phyloP scores from a whole-genome alignment of 176 grass and related monocot genomes.

The Raddia distichophylla region DNA sequence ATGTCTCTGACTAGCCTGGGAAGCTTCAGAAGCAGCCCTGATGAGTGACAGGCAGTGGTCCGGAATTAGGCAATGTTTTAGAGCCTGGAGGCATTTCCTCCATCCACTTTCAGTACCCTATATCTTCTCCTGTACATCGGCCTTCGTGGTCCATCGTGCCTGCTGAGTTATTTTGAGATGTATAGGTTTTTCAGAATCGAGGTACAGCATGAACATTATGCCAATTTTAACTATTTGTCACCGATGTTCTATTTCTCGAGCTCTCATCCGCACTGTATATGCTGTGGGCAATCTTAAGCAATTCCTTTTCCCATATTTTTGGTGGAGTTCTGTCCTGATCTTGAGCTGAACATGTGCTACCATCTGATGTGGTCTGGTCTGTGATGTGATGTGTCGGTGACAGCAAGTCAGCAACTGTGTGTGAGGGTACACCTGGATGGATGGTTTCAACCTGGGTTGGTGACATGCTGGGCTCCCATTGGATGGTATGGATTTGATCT shows the following conservation, averaged over 20 bases:
- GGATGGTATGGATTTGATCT: constrained; percentile 33
- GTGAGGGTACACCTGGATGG: constrained; percentile 33
- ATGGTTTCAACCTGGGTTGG: constrained; percentile 32
- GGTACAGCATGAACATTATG: constrained; percentile 24
- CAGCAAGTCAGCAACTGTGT: constrained; percentile 33
- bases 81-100: constrained; percentile 14
- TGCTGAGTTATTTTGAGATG: constrained; percentile 23
- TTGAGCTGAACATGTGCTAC: constrained; percentile 19
- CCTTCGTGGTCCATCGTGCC: neutral
- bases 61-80: neutral
- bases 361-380: neutral
- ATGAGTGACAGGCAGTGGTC: constrained; percentile 36
- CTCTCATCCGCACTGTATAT: neutral
- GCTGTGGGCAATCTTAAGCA: neutral
- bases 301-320: constrained; percentile 19
- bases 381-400: constrained; percentile 20
- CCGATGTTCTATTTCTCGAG: constrained; percentile 22
- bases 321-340: constrained; percentile 9
- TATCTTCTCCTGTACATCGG: constrained; percentile 13
- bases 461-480: constrained; percentile 42
- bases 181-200: neutral
- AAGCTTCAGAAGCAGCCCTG: constrained; percentile 39
- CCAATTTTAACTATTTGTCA: constrained; percentile 25
- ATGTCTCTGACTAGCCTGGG: constrained; percentile 50
- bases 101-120: neutral